Evolutionary conservation across 208 protist species (phyloP).

Genomic region (Acanthamoeba sp.): DNA sequence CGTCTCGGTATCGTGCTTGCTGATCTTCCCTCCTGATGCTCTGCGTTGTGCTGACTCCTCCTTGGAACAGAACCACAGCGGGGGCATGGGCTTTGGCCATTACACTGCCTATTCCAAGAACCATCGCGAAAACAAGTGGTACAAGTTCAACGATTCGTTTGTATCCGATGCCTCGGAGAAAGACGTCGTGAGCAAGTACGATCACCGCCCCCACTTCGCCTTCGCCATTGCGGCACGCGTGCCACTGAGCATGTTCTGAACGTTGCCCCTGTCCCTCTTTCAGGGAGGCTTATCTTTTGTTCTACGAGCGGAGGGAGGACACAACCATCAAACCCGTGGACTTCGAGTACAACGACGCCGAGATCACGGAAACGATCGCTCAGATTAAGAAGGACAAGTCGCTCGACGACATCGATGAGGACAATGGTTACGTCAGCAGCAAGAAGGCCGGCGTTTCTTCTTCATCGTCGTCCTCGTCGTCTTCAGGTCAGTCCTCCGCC

Average conservation of each 20-base stretch:
- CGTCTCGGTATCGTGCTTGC: constrained; percentile 59
- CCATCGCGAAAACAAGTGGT: constrained; percentile 80
- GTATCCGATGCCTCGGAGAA: constrained; percentile 36
- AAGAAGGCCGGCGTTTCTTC: background rate
- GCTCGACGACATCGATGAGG: constrained; percentile 9
- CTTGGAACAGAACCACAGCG: constrained; percentile 83
- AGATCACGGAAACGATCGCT: constrained; percentile 4
- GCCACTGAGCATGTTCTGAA: too few relatives aligned
- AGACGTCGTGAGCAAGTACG: constrained; percentile 12
- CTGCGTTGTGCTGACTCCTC: background rate
- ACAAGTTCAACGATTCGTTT: constrained; percentile 83
- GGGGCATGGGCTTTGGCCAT: constrained; percentile 85
- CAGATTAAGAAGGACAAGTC: constrained; percentile 18
- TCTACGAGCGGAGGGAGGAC: constrained; percentile 25
- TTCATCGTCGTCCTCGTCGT: background rate
- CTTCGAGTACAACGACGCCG: constrained; percentile 20
- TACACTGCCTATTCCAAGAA: constrained; percentile 88
- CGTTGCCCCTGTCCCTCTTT: background rate
- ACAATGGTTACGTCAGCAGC: background rate
- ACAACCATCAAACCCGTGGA: background rate
- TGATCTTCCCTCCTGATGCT: background rate
- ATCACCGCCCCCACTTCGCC: background rate
- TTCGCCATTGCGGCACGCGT: background rate
- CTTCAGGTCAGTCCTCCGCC: background rate
- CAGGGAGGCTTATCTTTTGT: constrained; percentile 20